phyloP scores from a whole-genome alignment of 1,284 basidiomycete genomes.

The Neolentinus lepideus region DNA sequence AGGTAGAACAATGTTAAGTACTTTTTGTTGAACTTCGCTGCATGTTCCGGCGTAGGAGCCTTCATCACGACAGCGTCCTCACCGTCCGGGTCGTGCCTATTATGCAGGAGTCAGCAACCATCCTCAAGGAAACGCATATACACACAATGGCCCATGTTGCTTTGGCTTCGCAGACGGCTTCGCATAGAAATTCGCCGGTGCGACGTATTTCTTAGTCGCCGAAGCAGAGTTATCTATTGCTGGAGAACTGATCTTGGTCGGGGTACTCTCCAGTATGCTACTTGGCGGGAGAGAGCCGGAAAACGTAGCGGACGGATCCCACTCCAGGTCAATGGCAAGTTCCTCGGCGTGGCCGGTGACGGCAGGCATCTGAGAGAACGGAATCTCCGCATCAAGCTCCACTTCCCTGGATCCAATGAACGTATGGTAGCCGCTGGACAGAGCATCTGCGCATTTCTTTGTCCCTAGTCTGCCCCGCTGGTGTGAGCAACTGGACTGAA shows the following conservation, averaged over 20 bases:
- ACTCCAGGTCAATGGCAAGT: constrained; percentile 21
- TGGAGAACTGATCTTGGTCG: not conserved
- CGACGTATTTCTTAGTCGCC: constrained; percentile 34
- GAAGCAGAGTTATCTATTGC: constrained; percentile 6
- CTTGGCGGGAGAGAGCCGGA: not conserved
- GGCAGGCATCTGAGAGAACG: constrained; percentile 41
- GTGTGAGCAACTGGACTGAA: constrained; percentile 6
- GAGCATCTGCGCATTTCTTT: constrained; percentile 49
- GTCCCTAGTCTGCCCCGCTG: constrained; percentile 45
- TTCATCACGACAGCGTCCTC: constrained; percentile 86
- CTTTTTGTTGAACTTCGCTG: constrained; percentile 67
- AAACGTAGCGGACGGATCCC: constrained; percentile 7
- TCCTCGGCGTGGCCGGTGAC: constrained; percentile 25
- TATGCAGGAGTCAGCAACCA: constrained; percentile 10
- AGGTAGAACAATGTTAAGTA: constrained; percentile 23
- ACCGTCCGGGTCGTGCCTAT: constrained; percentile 68
- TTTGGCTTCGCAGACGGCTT: constrained; percentile 33
- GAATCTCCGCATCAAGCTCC: constrained; percentile 46
- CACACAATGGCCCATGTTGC: constrained; percentile 47
- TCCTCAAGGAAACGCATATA: constrained; percentile 7
- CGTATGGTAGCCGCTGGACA: constrained; percentile 40
- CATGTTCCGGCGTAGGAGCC: constrained; percentile 64
- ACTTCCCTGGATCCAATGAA: constrained; percentile 56
- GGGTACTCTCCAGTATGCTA: constrained; percentile 8
- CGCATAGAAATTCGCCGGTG: constrained; percentile 57